These are phyloP conservation scores for Arabidopsis lyrata DNA, from an alignment of 441 rosid species.

Conservation along the genomic window DNA sequence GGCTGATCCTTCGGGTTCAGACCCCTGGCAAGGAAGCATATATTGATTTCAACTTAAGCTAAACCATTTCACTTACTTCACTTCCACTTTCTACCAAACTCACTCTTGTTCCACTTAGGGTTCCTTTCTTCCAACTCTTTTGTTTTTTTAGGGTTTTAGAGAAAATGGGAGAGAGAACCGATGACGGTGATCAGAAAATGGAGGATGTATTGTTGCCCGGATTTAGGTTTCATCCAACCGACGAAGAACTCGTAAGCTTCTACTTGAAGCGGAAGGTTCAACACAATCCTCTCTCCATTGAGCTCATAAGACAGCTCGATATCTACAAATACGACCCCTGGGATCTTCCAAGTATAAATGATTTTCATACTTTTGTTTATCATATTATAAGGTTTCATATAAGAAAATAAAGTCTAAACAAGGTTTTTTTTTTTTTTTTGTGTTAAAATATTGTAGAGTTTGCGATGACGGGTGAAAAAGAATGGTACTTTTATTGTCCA, in stretches of 20 bases:
- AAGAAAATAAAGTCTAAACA: not conserved
- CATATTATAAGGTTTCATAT: not conserved
- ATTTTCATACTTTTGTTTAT: not conserved
- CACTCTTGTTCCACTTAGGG: constrained; percentile 40
- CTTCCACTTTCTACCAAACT: constrained; percentile 39
- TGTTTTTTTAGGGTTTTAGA: constrained; percentile 30
- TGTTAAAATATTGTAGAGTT: constrained; percentile 50
- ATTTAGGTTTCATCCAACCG: constrained; percentile 85
- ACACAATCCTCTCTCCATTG: constrained; percentile 65
- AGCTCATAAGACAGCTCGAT: constrained; percentile 81
- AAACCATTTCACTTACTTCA: constrained; percentile 45
- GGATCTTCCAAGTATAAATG: constrained; percentile 87
- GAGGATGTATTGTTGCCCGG: constrained; percentile 79
- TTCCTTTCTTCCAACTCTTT: constrained; percentile 32
- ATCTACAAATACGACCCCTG: constrained; percentile 88
- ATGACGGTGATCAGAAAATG: constrained; percentile 51
- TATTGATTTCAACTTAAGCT: constrained; percentile 61
- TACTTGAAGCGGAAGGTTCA: constrained; percentile 74
- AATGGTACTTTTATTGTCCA: constrained; percentile 88
- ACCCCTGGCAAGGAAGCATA: constrained; percentile 79
- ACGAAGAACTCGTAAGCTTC: constrained; percentile 90
- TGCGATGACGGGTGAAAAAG: constrained; percentile 75
- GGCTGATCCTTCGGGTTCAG: constrained; percentile 94
- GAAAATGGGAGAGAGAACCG: constrained; percentile 57
- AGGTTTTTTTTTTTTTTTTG: not conserved